A percentile compares a stretch with the other conserved stretches of the same genome.
phyloP scores from a whole-genome alignment of 306 rosid species.

The Phaseolus lunatus region DNA sequence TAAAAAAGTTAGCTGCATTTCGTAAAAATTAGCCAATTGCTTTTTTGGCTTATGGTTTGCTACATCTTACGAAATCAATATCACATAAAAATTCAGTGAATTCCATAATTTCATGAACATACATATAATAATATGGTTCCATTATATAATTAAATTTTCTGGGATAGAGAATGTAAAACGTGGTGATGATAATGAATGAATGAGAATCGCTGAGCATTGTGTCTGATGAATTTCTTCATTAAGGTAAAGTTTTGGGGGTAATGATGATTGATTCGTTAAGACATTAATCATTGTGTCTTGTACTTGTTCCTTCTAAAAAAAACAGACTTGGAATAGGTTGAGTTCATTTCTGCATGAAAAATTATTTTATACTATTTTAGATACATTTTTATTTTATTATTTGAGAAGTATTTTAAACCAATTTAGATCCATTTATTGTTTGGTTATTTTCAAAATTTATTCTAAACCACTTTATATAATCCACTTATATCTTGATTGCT shows the following conservation, averaged over 20 bases:
- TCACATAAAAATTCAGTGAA: neutral
- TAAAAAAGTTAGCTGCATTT: neutral
- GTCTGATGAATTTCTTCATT: conserved; percentile 12
- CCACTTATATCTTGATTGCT: no score
- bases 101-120: neutral
- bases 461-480: no score
- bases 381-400: no score
- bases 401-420: no score
- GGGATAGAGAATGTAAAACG: conserved; percentile 11
- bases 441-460: no score
- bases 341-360: conserved; percentile 12
- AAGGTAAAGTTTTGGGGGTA: conserved; percentile 33
- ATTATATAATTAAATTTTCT: neutral
- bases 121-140: neutral
- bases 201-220: neutral
- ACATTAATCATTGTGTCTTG: conserved; percentile 43
- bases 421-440: no score
- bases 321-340: neutral
- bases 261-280: conserved; percentile 35
- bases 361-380: no score
- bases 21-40: neutral
- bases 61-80: neutral
- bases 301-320: conserved; percentile 39
- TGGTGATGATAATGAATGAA: conserved; percentile 17
- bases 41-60: neutral